Evolutionary conservation across 495 filamentous ascomycete species (phyloP).

Genomic region (Xylaria intraflava): DNA sequence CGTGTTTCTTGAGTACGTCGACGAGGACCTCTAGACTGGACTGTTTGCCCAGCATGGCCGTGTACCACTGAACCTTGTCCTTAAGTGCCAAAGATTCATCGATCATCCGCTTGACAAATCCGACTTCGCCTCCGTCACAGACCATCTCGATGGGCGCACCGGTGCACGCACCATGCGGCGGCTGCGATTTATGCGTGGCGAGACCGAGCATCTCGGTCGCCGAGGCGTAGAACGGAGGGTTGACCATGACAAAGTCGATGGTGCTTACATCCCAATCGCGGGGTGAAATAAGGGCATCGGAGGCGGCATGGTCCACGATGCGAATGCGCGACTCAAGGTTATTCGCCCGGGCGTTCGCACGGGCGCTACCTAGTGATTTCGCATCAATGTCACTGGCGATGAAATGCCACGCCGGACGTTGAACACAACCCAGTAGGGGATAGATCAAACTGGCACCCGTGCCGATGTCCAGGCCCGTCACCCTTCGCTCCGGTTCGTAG

Average conservation of each 20-base stretch:
- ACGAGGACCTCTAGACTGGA: constrained; percentile 62
- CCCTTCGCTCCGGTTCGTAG: constrained; percentile 32
- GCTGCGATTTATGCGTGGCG: constrained; percentile 56
- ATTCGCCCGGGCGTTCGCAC: constrained; percentile 58
- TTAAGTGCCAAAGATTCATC: constrained; percentile 59
- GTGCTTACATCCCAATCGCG: constrained; percentile 46
- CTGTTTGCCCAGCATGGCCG: constrained; percentile 81
- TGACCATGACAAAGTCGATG: constrained; percentile 88
- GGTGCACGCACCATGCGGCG: constrained; percentile 73
- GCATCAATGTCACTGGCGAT: constrained; percentile 79
- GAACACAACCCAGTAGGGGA: constrained; percentile 68
- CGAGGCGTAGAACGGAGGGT: constrained; percentile 88
- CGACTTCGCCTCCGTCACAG: constrained; percentile 72
- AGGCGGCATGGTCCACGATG: constrained; percentile 47
- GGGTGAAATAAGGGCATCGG: constrained; percentile 55
- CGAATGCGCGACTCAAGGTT: constrained; percentile 57
- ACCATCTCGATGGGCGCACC: constrained; percentile 85
- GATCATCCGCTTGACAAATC: constrained; percentile 70
- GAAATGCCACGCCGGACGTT: constrained; percentile 64
- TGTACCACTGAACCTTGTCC: constrained; percentile 74
- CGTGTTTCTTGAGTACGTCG: constrained; percentile 49
- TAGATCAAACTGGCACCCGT: constrained; percentile 91
- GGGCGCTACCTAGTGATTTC: constrained; percentile 58
- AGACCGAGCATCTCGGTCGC: constrained; percentile 58
- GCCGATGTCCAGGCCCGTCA: constrained; percentile 80